Base-by-base conservation (phyloP, 148 eudicot genomes). In the Vaccinium macrocarpon region DNA sequence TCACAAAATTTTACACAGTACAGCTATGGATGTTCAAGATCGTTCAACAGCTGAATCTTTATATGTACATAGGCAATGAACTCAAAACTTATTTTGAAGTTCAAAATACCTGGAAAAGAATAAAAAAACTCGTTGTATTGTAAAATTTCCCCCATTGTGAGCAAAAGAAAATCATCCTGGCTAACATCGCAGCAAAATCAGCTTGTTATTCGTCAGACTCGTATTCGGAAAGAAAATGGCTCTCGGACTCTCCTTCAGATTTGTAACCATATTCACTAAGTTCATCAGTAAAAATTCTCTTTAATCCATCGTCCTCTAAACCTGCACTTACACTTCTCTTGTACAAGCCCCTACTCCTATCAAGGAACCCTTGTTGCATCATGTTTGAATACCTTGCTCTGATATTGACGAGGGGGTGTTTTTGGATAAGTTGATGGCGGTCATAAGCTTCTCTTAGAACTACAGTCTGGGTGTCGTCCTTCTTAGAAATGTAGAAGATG, bases 401-500 rank as follows among this genome's bases (percentile, higher is more conserved):
- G 68, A 94, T 87, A 52, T 88, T 95, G 56, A 86, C 95, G 70
- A 96, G 86, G 19, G 95, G 97, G 81, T 96, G 98, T 62, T 90
- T 96, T 87, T 91, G 89, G 79, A 90, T 21, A 32, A 94, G 92
- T 82, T 85, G 82, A 29, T 88, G 86, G 74, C 92, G 91, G 49
- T 90, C 83, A 74, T 90, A 94, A 19, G 95, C 95, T 85, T 96
- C 98, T 81, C 98, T 89, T 21, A 96, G 93, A 64, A 96, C 89
- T 78, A 96, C 87, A 25, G 98, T 94, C 80, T 94, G 98, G 16
- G 93, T 91, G 81, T 87, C 94, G 59, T 85, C 86, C 86, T 96
- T 94, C 89, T 79, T 94, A 52, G 98, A 96, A 55, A 96, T 85
- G 86, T 96, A 93, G 81, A 96, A 96, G 38, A 96, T 93, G 81